phyloP scores from a whole-genome alignment of 352 stramenopile species.

The Phytophthora tubulina region DNA sequence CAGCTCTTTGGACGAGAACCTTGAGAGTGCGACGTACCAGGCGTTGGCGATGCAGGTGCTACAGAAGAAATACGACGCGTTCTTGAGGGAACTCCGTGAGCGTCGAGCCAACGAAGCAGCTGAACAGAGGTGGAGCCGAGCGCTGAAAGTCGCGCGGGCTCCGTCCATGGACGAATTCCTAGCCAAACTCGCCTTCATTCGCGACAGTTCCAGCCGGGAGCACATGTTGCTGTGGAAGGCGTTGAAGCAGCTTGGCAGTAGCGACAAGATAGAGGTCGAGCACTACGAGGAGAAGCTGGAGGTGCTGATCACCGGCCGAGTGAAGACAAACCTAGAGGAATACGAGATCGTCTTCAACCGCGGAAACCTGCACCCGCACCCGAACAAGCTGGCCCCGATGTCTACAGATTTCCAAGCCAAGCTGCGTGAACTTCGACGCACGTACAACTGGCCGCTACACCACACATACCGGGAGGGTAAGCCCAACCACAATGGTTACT shows the following conservation, averaged over 20 bases:
- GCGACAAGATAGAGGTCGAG: slow-evolving; percentile 34
- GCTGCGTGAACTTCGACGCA: slow-evolving; percentile 41
- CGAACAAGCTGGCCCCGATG: slow-evolving; percentile 55
- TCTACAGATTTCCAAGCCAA: slow-evolving; percentile 45
- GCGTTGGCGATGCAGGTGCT: slow-evolving; percentile 54
- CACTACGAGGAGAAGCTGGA: slow-evolving; percentile 64
- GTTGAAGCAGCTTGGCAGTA: slow-evolving; percentile 40
- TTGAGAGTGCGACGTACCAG: slow-evolving; percentile 40
- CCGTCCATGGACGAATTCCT: slow-evolving; percentile 49
- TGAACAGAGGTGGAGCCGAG: slow-evolving; percentile 52
- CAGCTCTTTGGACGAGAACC: slow-evolving; percentile 28
- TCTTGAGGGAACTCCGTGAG: slow-evolving; percentile 53
- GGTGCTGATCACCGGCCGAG: slow-evolving; percentile 60
- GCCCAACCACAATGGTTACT: slow-evolving; percentile 52
- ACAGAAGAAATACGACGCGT: slow-evolving; percentile 62
- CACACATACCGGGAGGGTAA: slow-evolving; percentile 59
- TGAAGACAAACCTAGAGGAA: slow-evolving; percentile 18
- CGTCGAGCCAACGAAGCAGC: slow-evolving; percentile 46
- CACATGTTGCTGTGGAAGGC: slow-evolving; percentile 66
- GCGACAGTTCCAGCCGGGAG: slow-evolving; percentile 42
- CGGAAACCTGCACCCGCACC: slow-evolving; percentile 66
- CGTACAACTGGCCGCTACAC: slow-evolving; percentile 44
- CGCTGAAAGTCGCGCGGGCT: slow-evolving; percentile 41
- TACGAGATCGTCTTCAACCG: slow-evolving; percentile 68
- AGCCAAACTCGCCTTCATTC: slow-evolving; percentile 27